Evolutionary conservation across 331 rosid species (phyloP).

Genomic region (Rhamnella rubrinervis): DNA sequence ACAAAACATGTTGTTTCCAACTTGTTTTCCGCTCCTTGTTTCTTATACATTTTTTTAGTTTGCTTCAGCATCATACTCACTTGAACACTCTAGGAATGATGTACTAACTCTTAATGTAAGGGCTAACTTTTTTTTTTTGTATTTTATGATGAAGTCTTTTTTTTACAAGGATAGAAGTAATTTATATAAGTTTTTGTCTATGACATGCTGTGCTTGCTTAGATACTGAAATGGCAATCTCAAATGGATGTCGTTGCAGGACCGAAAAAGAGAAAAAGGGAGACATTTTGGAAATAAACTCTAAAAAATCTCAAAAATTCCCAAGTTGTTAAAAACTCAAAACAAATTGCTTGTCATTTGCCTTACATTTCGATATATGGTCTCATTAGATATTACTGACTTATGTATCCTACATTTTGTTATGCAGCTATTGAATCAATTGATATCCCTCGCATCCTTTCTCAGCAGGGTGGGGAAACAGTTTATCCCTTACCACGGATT

Average conservation of each 20-base stretch:
- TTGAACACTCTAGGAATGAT: too few species aligned
- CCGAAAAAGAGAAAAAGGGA: too few species aligned
- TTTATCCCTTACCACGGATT: constrained; percentile 83
- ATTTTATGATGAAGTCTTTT: not conserved
- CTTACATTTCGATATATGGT: not conserved
- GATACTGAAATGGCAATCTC: not conserved
- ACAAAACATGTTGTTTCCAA: too few species aligned
- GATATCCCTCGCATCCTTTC: constrained; percentile 98
- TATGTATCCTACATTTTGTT: constrained; percentile 27
- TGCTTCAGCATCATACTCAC: not conserved
- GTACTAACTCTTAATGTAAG: not conserved
- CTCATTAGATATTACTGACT: constrained; percentile 17
- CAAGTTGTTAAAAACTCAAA: too few species aligned
- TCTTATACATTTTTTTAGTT: not conserved
- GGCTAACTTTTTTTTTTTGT: not conserved
- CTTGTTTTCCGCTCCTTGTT: too few species aligned
- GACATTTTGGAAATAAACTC: too few species aligned
- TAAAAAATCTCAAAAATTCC: too few species aligned
- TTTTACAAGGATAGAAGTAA: not conserved
- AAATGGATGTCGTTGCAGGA: constrained; percentile 1
- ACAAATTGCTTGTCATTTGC: not conserved
- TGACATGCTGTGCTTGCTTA: constrained; percentile 8
- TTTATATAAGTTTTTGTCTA: not conserved
- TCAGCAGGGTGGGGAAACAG: constrained; percentile 98
- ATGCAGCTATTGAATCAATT: constrained; percentile 87